Percentiles rank a stretch among this genome's conserved stretches.
These are phyloP conservation scores for Chrysoporthe cubensis DNA, from an alignment of 2,329 filamentous ascomycete species.

Conservation along the genomic window DNA sequence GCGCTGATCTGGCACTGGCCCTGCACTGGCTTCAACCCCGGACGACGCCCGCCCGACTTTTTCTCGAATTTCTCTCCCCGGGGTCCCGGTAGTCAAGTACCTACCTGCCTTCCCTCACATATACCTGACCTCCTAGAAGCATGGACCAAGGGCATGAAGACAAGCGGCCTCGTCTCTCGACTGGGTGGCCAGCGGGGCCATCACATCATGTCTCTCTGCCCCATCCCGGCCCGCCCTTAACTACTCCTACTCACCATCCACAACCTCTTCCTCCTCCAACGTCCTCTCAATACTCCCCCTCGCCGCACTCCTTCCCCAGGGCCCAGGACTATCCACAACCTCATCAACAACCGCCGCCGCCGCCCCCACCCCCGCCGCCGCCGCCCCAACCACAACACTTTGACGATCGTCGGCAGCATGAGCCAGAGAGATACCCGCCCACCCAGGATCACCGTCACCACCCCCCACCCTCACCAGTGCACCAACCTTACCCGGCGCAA, in stretches of 20 bases:
- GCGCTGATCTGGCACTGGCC: slow-evolving; percentile 29
- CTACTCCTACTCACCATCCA: slow-evolving; percentile 37
- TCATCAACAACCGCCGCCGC: slow-evolving; percentile 28
- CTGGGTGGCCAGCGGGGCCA: slow-evolving; percentile 51
- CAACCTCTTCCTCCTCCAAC: slow-evolving; percentile 41
- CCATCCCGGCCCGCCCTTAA: slow-evolving; percentile 46
- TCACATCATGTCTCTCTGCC: slow-evolving; percentile 50
- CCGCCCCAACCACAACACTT: slow-evolving; percentile 32
- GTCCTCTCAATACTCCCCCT: slow-evolving; percentile 40
- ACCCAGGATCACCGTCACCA: slow-evolving; percentile 57
- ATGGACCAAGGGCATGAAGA: slow-evolving; percentile 65
- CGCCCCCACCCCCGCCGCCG: slow-evolving; percentile 23
- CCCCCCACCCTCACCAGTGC: slow-evolving; percentile 39
- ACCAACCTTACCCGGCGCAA: slow-evolving; percentile 37
- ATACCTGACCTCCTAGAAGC: slow-evolving; percentile 48
- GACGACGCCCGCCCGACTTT: slow-evolving; percentile 17
- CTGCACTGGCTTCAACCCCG: not conserved
- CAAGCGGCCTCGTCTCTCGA: slow-evolving; percentile 62
- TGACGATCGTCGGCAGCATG: slow-evolving; percentile 39
- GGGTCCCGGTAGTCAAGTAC: slow-evolving; percentile 40
- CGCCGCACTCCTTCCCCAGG: slow-evolving; percentile 35
- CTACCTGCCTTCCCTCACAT: slow-evolving; percentile 29
- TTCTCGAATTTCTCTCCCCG: slow-evolving; percentile 13
- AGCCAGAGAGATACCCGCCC: slow-evolving; percentile 57
- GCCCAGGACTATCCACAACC: slow-evolving; percentile 42